Percentiles rank a stretch among this genome's conserved stretches.
phyloP scores from a whole-genome alignment of 2,329 filamentous ascomycete genomes.

The Colletotrichum brevisporum region DNA sequence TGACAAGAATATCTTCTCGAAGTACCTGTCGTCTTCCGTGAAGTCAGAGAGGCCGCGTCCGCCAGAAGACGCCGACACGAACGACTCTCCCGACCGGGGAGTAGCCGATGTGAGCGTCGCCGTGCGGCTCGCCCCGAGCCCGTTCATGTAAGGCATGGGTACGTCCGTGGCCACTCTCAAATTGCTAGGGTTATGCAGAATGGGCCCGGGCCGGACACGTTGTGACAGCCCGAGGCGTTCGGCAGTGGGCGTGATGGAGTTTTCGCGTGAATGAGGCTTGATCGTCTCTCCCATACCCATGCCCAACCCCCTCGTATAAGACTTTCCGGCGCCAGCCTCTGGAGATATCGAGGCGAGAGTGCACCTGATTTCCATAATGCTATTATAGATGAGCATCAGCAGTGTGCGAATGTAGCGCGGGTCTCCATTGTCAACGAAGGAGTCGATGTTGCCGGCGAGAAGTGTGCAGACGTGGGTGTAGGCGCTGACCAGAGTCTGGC shows the following conservation, averaged over 20 bases:
- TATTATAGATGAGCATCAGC: conserved; percentile 75
- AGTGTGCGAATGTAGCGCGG: conserved; percentile 77
- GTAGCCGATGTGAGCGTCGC: conserved; percentile 73
- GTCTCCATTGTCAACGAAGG: conserved; percentile 75
- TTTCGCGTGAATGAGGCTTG: conserved; percentile 65
- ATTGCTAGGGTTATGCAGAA: conserved; percentile 65
- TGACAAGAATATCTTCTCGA: conserved; percentile 86
- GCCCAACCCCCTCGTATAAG: conserved; percentile 24
- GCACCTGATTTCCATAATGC: conserved; percentile 76
- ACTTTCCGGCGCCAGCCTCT: conserved; percentile 45
- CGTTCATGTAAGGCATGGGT: conserved; percentile 62
- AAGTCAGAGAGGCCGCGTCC: conserved; percentile 72
- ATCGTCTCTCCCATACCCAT: conserved; percentile 62
- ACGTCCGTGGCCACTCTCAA: conserved; percentile 72
- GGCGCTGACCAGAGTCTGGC: conserved; percentile 73
- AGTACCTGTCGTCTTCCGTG: conserved; percentile 82
- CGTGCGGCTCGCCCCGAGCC: conserved; percentile 56
- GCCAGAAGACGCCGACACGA: conserved; percentile 69
- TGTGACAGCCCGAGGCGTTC: conserved; percentile 59
- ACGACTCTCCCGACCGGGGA: conserved; percentile 86
- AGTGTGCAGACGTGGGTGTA: conserved; percentile 77
- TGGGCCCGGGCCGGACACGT: conserved; percentile 55
- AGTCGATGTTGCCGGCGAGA: conserved; percentile 72
- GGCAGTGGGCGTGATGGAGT: conserved; percentile 66
- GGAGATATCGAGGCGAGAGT: conserved; percentile 57